A percentile compares a stretch with the other conserved stretches of the same genome.
These are phyloP conservation scores for Physocladia obscura DNA, from an alignment of 192 early-diverging fungal species.

Conservation along the genomic window DNA sequence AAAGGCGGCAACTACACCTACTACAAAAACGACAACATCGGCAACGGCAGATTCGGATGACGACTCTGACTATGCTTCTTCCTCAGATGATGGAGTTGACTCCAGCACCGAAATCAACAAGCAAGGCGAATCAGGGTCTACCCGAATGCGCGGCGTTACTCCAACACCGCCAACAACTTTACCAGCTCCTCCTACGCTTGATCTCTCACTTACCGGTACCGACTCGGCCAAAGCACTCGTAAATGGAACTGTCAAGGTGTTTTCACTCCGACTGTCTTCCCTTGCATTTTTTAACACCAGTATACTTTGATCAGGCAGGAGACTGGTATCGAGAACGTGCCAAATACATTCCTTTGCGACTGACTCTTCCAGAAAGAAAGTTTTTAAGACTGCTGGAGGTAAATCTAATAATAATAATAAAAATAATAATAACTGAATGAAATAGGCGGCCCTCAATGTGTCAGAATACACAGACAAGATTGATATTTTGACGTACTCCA, in stretches of 20 bases:
- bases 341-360: conserved; percentile 92
- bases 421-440: too few species aligned
- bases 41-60: background rate
- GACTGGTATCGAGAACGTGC: conserved; percentile 84
- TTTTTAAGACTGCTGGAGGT: conserved; percentile 84
- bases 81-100: background rate
- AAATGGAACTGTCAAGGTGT: conserved; percentile 38
- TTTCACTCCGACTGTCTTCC: background rate
- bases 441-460: conserved; percentile 82
- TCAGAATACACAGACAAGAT: conserved; percentile 86
- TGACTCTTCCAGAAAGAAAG: conserved; percentile 89
- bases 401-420: too few species aligned
- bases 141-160: background rate
- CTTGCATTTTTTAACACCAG: conserved; percentile 22
- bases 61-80: background rate
- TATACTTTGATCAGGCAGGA: conserved; percentile 44
- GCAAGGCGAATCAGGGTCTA: conserved; percentile 12
- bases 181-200: too few species aligned
- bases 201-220: conserved; percentile 31
- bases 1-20: too few species aligned
- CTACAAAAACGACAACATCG: background rate
- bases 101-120: conserved; percentile 10
- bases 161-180: too few species aligned
- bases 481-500: conserved; percentile 72
- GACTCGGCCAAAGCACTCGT: conserved; percentile 23